phyloP scores from a whole-genome alignment of 2,329 filamentous ascomycete genomes.

The Huntiella savannae region DNA sequence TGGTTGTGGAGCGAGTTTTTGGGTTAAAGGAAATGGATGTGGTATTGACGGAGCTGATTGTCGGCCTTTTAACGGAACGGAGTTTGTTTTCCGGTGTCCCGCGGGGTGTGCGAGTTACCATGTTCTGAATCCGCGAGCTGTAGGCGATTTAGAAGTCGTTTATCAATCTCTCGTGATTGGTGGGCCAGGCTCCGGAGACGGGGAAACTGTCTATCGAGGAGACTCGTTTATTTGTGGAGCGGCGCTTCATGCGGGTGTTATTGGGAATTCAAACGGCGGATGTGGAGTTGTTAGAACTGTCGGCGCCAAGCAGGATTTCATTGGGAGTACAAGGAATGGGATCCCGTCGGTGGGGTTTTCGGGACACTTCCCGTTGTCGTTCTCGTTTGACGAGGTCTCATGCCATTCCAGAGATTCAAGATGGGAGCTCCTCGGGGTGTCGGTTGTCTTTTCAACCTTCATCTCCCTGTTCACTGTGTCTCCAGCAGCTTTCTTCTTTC shows the following conservation, averaged over 20 bases:
- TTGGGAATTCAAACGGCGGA: constrained; percentile 52
- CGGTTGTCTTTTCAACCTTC: constrained; percentile 56
- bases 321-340: constrained; percentile 46
- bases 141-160: constrained; percentile 47
- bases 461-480: constrained; percentile 69
- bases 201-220: constrained; percentile 53
- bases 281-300: constrained; percentile 64
- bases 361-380: constrained; percentile 77
- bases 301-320: constrained; percentile 46
- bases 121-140: constrained; percentile 53
- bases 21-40: constrained; percentile 51
- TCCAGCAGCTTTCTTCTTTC: constrained; percentile 67
- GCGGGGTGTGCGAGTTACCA: constrained; percentile 48
- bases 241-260: constrained; percentile 66
- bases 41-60: constrained; percentile 58
- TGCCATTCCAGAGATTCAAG: constrained; percentile 59
- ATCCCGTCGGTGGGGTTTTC: constrained; percentile 64
- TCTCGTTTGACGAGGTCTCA: constrained; percentile 49
- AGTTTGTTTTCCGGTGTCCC: constrained; percentile 57
- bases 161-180: constrained; percentile 50
- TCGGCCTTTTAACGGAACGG: constrained; percentile 51
- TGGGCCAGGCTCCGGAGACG: constrained; percentile 31
- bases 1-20: constrained; percentile 50
- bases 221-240: constrained; percentile 78
- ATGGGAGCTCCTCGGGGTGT: constrained; percentile 70